phyloP scores from a whole-genome alignment of 75 land plant species.

The Gnetum montanum region DNA sequence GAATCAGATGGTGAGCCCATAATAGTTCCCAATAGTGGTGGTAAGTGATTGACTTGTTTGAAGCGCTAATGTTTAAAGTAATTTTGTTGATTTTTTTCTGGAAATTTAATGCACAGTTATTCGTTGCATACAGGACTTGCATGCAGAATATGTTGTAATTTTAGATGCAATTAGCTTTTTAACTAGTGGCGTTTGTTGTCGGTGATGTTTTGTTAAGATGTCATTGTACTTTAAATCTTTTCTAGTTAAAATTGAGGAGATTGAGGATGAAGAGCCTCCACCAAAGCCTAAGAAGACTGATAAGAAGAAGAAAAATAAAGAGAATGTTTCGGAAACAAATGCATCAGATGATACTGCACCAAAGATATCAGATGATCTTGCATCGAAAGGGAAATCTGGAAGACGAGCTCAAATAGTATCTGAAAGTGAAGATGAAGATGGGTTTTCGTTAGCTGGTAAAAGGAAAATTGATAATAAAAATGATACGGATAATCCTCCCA shows the following conservation, averaged over 20 bases:
- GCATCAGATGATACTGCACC: not conserved
- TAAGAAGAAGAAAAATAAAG: not conserved
- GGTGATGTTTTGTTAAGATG: not conserved
- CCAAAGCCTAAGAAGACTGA: slow-evolving; percentile 9
- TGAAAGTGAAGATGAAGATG: slow-evolving; percentile 95
- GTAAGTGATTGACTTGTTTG: no score
- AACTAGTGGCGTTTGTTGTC: no score
- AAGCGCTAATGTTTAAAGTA: no score
- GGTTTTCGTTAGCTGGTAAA: slow-evolving; percentile 43
- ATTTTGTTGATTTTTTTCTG: no score
- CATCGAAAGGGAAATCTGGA: not conserved
- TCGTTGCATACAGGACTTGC: no score
- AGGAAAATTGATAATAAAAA: slow-evolving; percentile 9
- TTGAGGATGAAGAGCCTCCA: slow-evolving; percentile 41
- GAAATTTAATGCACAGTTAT: no score
- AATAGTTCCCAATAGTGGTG: slow-evolving; percentile 37
- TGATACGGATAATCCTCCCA: slow-evolving; percentile 5
- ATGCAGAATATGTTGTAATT: no score
- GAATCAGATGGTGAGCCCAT: not conserved
- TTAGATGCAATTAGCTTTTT: no score
- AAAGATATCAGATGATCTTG: not conserved
- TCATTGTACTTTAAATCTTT: not conserved
- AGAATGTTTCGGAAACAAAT: not conserved
- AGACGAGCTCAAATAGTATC: slow-evolving; percentile 8
- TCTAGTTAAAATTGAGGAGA: slow-evolving; percentile 80